These are phyloP conservation scores for Clarireedia monteithiana DNA, from an alignment of 2,329 filamentous ascomycete species.

Conservation along the genomic window DNA sequence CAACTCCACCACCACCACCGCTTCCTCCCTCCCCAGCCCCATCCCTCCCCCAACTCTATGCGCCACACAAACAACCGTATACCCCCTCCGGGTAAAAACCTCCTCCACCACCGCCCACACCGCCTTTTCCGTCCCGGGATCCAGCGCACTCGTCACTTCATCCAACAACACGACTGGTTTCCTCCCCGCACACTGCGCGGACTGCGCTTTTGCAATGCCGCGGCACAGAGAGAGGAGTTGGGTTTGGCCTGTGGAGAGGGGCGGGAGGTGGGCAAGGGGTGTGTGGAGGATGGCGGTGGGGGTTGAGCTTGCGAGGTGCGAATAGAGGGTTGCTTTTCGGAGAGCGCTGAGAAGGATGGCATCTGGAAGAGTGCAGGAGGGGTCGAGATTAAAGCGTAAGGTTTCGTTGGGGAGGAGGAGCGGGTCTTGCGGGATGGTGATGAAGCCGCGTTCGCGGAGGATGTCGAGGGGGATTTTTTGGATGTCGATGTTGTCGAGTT, in stretches of 20 bases:
- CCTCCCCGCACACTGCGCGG: not conserved
- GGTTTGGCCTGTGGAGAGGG: not conserved
- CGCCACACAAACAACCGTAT: not conserved
- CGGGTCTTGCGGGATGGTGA: slow-evolving; percentile 4
- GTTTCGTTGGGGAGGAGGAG: not conserved
- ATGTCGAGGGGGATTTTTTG: not conserved
- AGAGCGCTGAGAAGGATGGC: not conserved
- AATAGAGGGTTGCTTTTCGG: not conserved
- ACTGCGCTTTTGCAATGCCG: not conserved
- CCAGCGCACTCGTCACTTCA: not conserved
- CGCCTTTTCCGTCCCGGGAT: not conserved
- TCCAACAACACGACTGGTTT: not conserved
- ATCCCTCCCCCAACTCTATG: not conserved
- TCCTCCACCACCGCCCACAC: not conserved
- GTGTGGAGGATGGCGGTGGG: not conserved
- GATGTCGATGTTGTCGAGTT: not conserved
- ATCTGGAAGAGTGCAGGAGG: not conserved
- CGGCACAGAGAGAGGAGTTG: not conserved
- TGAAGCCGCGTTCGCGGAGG: not conserved
- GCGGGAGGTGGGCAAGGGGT: not conserved
- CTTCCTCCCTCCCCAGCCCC: not conserved
- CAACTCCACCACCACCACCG: not conserved
- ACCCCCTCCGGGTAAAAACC: not conserved
- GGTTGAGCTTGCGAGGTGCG: not conserved
- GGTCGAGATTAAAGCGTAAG: not conserved